Evolutionary conservation across 2,329 filamentous ascomycete species (phyloP).

Genomic region (Fusarium brevicatenulatum): DNA sequence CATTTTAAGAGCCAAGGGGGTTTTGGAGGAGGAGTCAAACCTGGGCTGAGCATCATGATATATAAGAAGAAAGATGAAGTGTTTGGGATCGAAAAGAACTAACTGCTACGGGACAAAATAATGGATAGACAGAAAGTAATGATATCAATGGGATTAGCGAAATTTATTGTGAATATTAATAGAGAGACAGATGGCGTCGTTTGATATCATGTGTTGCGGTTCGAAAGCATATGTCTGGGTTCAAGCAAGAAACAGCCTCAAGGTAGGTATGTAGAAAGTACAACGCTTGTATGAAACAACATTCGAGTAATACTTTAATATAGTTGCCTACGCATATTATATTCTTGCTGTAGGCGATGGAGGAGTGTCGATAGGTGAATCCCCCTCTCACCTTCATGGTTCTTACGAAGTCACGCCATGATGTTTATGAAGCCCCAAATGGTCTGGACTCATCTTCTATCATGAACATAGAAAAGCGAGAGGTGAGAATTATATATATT

Average conservation of each 20-base stretch:
- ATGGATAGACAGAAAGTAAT: not conserved
- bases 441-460: too few species aligned
- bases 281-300: fast-evolving
- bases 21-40: conserved; percentile 26
- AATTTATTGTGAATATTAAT: not conserved
- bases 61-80: not conserved
- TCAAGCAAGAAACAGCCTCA: not conserved
- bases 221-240: not conserved
- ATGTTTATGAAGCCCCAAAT: not conserved
- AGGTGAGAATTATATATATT: conserved; percentile 38
- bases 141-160: not conserved
- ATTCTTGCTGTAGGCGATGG: fast-evolving
- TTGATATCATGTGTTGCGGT: not conserved
- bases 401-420: not conserved
- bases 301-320: not conserved
- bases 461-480: not conserved
- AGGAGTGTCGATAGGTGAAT: not conserved
- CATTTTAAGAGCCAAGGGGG: conserved; percentile 28
- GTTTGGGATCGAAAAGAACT: too few species aligned
- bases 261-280: too few species aligned
- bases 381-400: not conserved
- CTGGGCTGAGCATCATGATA: not conserved
- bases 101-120: not conserved
- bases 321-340: too few species aligned
- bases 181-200: not conserved